Evolutionary conservation across 805 yeast species (phyloP).

Genomic region (Schizosaccharomyces octosporus): DNA sequence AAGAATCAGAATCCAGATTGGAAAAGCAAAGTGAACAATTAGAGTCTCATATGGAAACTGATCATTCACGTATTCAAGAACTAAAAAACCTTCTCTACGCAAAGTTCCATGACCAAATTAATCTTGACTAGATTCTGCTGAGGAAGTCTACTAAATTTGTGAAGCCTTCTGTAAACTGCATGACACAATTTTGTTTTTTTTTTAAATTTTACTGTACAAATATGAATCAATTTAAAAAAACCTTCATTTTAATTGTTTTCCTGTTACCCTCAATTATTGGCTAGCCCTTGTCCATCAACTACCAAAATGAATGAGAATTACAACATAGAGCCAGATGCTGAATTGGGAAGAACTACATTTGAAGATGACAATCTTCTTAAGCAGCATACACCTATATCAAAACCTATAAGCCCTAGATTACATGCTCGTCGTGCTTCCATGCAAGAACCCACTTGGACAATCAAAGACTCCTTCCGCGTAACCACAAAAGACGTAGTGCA

Average conservation of each 20-base stretch:
- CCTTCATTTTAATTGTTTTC: too few species aligned
- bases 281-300: neutral
- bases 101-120: neutral
- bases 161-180: neutral
- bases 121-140: neutral
- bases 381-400: neutral
- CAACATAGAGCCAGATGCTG: neutral
- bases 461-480: conserved; percentile 32
- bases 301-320: neutral
- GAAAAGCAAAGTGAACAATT: neutral
- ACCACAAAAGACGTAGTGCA: conserved; percentile 35
- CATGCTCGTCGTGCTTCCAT: conserved; percentile 34
- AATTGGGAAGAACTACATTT: neutral
- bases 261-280: too few species aligned
- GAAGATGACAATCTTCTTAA: neutral
- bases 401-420: conserved; percentile 15
- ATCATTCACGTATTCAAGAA: neutral
- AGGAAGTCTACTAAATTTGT: neutral
- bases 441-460: conserved; percentile 12
- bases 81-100: neutral
- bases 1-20: neutral
- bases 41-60: neutral
- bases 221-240: too few species aligned
- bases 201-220: too few species aligned
- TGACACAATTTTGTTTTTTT: neutral